Base-by-base conservation (phyloP, 2,329 filamentous ascomycete species). In the Epichloe elymi region DNA sequence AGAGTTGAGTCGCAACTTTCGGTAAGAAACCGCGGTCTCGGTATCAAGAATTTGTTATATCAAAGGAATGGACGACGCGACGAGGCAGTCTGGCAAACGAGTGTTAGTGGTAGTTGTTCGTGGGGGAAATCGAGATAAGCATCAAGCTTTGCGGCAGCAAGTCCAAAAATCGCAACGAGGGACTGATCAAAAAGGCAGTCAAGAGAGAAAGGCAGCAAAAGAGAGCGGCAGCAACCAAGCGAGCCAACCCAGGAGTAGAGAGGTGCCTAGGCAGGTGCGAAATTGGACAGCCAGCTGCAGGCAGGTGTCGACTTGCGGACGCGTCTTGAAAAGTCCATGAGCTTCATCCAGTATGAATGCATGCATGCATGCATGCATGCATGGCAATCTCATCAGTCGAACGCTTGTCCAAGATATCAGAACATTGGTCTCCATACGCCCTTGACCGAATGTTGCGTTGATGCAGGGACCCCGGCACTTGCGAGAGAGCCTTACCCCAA, bases 41-140 rank as follows among this genome's bases (percentile, higher is more conserved):
- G 35, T 23, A 14, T 33, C 11, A 19, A 35, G 36, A 35, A 44
- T 7, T 14, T 46, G 36, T 42, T 33, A 40, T 30, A 26, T 43
- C 43, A 45, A 67, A 65, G 56, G 64, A 66, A 52, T 55, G 62
- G 62, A 66, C 61, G 66, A 66, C 59, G 61, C 63, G 59, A 61
- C 57, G 51, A 62, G 53, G 62, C 65, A 58, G 59, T 66, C 65
- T 69, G 54, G 44, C 53, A 55, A 48, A 49, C 8, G 51, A 52
- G 50, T 54, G 59, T 59, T 46, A 59, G 56, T 50, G 51, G 17
- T 39, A 45, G 14, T n/a, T 2, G 15, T 41, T 19, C 10, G 10
- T 20, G n/a, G 4, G 12, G 15, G n/a, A 35, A 23, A 23, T 26
- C 19, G 15, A 33, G 4, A 26, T 17, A 17, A 33, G 5, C 17